A percentile compares a stretch with the other conserved stretches of the same genome.
phyloP scores from a whole-genome alignment of 2,329 filamentous ascomycete genomes.

The Alternaria ventricosa region DNA sequence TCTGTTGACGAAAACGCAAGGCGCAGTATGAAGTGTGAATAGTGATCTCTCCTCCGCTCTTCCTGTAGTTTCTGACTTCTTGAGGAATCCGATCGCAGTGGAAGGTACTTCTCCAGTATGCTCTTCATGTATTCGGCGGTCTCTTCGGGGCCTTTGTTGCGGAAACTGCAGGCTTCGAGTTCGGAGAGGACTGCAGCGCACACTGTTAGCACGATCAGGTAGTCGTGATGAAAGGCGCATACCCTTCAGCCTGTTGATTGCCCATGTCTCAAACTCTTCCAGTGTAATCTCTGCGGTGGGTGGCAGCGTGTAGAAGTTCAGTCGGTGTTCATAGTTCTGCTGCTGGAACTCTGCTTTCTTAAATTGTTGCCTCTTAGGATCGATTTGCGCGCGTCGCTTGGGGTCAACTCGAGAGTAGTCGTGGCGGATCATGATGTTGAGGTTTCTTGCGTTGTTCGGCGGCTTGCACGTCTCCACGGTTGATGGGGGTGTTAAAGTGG shows the following conservation, averaged over 20 bases:
- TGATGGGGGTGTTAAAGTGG: constrained; percentile 23
- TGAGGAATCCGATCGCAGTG: constrained; percentile 77
- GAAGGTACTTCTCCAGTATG: constrained; percentile 85
- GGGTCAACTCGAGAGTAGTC: constrained; percentile 57
- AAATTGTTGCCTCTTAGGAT: constrained; percentile 88
- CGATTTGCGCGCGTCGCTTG: constrained; percentile 78
- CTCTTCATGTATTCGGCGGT: constrained; percentile 84
- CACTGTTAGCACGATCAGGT: constrained; percentile 4
- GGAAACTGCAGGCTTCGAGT: constrained; percentile 92
- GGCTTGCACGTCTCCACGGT: background rate
- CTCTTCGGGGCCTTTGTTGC: constrained; percentile 84
- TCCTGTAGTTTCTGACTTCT: constrained; percentile 63
- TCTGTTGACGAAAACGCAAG: constrained; percentile 92
- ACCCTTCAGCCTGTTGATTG: constrained; percentile 85
- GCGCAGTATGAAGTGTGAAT: constrained; percentile 94
- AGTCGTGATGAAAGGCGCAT: accelerated
- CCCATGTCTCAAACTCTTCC: constrained; percentile 99
- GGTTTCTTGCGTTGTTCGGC: constrained; percentile 10
- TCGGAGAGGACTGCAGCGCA: constrained; percentile 73
- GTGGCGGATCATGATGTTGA: constrained; percentile 44
- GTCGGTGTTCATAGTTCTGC: constrained; percentile 78
- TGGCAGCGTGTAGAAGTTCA: constrained; percentile 90
- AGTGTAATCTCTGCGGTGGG: constrained; percentile 94
- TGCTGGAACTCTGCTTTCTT: constrained; percentile 77
- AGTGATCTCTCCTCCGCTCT: constrained; percentile 94